These are phyloP conservation scores for Polyporus tsugae DNA, from an alignment of 1,284 basidiomycete genomes.

Conservation along the genomic window DNA sequence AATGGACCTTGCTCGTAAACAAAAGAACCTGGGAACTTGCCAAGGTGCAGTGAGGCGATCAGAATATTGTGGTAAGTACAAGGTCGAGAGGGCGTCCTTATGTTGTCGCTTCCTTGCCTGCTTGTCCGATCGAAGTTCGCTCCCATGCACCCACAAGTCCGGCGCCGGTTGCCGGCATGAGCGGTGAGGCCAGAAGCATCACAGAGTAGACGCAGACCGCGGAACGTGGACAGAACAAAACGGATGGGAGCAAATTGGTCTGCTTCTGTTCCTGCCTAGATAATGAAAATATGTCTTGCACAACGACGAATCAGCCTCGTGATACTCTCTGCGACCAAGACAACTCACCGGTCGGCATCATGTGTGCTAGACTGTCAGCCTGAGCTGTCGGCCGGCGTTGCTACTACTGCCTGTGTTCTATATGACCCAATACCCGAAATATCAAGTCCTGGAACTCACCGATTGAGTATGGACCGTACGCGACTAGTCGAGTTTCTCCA, in stretches of 20 bases:
- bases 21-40: not conserved
- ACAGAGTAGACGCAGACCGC: not conserved
- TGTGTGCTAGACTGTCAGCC: no score
- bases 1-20: not conserved
- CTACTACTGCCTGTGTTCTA: no score
- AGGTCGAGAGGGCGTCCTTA: not conserved
- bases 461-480: not conserved
- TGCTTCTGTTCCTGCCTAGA: not conserved
- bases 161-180: not conserved
- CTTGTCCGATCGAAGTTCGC: not conserved
- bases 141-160: not conserved
- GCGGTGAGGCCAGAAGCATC: slow-evolving; percentile 1
- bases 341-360: no score
- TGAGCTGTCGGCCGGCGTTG: no score
- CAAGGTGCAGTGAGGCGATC: not conserved
- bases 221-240: not conserved
- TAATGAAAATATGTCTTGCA: not conserved
- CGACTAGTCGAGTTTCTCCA: not conserved
- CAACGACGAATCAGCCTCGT: not conserved
- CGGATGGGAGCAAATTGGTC: not conserved
- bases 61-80: not conserved
- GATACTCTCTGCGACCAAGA: not conserved
- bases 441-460: no score
- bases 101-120: no score
- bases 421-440: no score